Percentiles rank a stretch among this genome's conserved stretches.
These are phyloP conservation scores for Phytophthora pluvialis DNA, from an alignment of 352 stramenopile genomes.

Conservation along the genomic window DNA sequence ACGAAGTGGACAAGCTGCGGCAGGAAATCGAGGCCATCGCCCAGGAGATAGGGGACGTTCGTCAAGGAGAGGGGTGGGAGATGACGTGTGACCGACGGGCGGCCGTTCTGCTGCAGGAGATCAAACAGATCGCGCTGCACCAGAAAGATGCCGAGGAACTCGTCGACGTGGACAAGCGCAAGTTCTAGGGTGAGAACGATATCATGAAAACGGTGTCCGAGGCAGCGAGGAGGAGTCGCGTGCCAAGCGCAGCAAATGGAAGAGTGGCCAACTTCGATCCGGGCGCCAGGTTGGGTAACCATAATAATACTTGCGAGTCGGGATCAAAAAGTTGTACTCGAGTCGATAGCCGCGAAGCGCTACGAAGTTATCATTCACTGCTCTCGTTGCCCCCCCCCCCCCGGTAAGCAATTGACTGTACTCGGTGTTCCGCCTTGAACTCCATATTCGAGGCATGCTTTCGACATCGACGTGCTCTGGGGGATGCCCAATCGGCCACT, in stretches of 20 bases:
- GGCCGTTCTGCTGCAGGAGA: conserved; percentile 60
- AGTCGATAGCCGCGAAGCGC: too few relatives aligned
- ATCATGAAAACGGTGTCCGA: conserved; percentile 64
- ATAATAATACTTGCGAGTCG: too few relatives aligned
- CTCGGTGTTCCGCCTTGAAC: too few relatives aligned
- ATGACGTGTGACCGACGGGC: conserved; percentile 60
- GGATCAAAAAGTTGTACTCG: too few relatives aligned
- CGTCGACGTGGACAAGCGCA: conserved; percentile 63
- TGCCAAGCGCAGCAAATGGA: conserved; percentile 70
- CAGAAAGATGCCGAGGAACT: conserved; percentile 65
- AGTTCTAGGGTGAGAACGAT: conserved; percentile 75
- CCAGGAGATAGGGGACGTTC: conserved; percentile 63
- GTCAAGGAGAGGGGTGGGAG: conserved; percentile 69
- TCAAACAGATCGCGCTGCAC: conserved; percentile 69
- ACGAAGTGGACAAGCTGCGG: conserved; percentile 65
- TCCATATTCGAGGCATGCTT: too few relatives aligned
- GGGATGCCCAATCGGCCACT: conserved; percentile 64
- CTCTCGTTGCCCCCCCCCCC: too few relatives aligned
- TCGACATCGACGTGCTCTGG: conserved; percentile 43
- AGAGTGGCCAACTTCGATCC: conserved; percentile 69
- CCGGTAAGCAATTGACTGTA: too few relatives aligned
- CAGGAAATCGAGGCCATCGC: conserved; percentile 61
- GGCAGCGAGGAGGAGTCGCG: conserved; percentile 55
- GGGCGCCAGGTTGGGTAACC: too few relatives aligned
- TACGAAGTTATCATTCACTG: too few relatives aligned